Conservation (phyloP, 2,329 filamentous ascomycete species). For the Blastomyces percursus region DNA sequence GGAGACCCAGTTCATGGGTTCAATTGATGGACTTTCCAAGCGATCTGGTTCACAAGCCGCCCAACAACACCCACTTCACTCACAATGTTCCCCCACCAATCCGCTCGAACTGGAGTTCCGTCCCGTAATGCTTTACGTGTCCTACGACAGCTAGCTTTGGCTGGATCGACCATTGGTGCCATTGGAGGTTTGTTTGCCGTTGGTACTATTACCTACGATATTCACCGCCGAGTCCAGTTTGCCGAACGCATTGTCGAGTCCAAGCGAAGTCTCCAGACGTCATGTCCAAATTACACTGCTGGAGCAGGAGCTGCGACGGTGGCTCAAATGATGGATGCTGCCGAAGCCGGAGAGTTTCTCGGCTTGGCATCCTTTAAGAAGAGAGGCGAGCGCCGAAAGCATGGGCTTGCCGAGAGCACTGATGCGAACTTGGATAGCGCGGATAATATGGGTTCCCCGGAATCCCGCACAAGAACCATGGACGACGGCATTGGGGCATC, state of each 20-base stretch:
- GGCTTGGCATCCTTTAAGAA: constrained; percentile 27
- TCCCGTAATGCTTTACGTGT: constrained; percentile 36
- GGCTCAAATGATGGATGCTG: constrained; percentile 34
- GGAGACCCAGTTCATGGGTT: background rate
- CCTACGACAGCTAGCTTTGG: constrained; percentile 28
- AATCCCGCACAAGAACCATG: background rate
- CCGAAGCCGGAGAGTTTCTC: constrained; percentile 34
- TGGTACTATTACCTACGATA: constrained; percentile 33
- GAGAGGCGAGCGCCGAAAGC: constrained; percentile 13
- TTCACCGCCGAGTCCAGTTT: constrained; percentile 30
- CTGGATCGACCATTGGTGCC: constrained; percentile 22
- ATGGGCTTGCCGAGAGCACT: background rate
- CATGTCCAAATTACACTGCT: constrained; percentile 34
- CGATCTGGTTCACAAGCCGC: background rate
- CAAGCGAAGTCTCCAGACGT: constrained; percentile 32
- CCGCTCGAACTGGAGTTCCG: constrained; percentile 29
- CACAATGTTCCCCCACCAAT: constrained; percentile 17
- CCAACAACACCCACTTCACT: background rate
- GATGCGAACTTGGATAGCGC: constrained; percentile 7
- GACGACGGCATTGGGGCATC: background rate
- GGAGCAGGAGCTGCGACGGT: constrained; percentile 28
- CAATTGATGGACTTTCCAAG: background rate
- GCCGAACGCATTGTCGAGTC: constrained; percentile 36
- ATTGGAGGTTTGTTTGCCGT: constrained; percentile 32
- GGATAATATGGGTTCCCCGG: background rate